Evolutionary conservation across 208 protist genomes (phyloP).

Genomic region (Acanthamoeba castellanii): DNA sequence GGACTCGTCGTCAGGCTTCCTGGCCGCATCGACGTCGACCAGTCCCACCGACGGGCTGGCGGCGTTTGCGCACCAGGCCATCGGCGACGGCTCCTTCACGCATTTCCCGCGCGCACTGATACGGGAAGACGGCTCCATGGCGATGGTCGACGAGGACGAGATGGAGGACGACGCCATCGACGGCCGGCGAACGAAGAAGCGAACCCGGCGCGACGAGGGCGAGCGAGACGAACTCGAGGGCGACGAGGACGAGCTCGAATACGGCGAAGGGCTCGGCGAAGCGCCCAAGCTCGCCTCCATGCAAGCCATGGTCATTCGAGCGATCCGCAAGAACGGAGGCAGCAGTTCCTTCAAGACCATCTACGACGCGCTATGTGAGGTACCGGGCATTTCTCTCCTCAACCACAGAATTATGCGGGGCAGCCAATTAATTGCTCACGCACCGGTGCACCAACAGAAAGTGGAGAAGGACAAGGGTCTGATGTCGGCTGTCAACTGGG

Average conservation of each 20-base stretch:
- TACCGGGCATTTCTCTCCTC: background rate
- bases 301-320: constrained; percentile 56
- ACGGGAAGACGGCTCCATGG: background rate
- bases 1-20: background rate
- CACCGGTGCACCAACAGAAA: background rate
- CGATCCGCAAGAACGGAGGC: constrained; percentile 52
- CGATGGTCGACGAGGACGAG: background rate
- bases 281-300: constrained; percentile 47
- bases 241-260: constrained; percentile 44
- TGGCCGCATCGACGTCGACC: background rate
- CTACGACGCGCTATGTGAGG: constrained; percentile 40
- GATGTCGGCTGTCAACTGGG: constrained; percentile 65
- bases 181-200: background rate
- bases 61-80: too few relatives aligned
- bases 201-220: background rate
- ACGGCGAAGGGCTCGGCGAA: constrained; percentile 2
- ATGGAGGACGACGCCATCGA: background rate
- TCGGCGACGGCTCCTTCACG: background rate
- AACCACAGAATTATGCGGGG: background rate
- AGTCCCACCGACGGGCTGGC: background rate
- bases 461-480: constrained; percentile 59
- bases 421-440: background rate
- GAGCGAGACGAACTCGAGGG: background rate
- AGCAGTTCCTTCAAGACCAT: constrained; percentile 55
- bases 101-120: background rate